phyloP scores from a whole-genome alignment of 2,329 filamentous ascomycete genomes.

The Monilinia polystroma region DNA sequence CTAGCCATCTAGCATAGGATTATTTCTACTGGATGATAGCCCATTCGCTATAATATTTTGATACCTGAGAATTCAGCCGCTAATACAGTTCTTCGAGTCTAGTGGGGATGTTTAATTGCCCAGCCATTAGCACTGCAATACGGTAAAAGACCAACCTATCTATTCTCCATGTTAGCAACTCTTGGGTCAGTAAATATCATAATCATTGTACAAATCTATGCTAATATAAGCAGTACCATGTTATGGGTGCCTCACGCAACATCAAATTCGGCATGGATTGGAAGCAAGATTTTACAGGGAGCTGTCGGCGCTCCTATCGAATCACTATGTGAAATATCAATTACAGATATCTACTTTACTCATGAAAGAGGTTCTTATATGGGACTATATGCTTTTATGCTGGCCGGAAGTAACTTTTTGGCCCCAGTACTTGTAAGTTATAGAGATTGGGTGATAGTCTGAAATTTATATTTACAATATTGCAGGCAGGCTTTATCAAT shows the following conservation, averaged over 20 bases:
- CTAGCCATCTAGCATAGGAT: neutral
- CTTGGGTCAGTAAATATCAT: constrained; percentile 25
- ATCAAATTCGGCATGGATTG: constrained; percentile 43
- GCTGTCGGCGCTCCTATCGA: constrained; percentile 37
- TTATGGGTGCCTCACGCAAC: constrained; percentile 42
- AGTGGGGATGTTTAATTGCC: constrained; percentile 53
- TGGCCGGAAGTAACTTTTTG: constrained; percentile 48
- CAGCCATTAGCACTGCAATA: constrained; percentile 54
- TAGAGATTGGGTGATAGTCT: neutral
- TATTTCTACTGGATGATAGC: neutral
- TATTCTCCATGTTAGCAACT: constrained; percentile 39
- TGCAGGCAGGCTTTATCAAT: constrained; percentile 47
- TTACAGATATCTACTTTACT: constrained; percentile 45
- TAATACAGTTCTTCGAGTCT: constrained; percentile 41
- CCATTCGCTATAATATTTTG: neutral
- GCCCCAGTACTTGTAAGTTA: constrained; percentile 45
- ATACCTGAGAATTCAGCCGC: neutral
- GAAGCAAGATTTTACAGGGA: constrained; percentile 35
- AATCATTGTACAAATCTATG: neutral
- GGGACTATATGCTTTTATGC: constrained; percentile 46
- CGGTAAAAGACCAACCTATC: constrained; percentile 41
- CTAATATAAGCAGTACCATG: constrained; percentile 35
- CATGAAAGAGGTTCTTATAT: constrained; percentile 47
- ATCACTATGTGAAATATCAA: constrained; percentile 39
- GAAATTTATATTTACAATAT: neutral